Conservation (phyloP, 2,329 filamentous ascomycete genomes). For the Fusarium chaquense region DNA sequence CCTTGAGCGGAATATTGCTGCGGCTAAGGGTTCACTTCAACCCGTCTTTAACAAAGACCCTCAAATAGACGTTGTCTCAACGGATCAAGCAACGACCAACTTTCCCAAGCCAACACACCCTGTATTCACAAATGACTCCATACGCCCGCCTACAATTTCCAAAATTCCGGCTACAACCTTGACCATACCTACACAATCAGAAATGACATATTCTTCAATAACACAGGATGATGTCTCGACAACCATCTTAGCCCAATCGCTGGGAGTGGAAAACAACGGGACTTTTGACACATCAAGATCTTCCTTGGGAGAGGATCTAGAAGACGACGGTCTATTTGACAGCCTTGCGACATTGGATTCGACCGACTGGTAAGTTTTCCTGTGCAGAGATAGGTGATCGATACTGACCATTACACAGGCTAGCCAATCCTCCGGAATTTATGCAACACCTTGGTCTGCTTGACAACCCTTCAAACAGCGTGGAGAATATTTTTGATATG, state of each 20-base stretch:
- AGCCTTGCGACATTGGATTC: slow-evolving; percentile 14
- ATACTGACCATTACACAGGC: background rate
- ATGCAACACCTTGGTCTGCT: slow-evolving; percentile 24
- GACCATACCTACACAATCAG: background rate
- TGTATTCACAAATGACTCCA: fast-evolving
- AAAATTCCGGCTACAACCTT: too few species aligned
- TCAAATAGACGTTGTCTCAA: fast-evolving
- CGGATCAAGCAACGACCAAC: fast-evolving
- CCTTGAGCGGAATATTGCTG: background rate
- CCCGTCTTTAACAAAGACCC: fast-evolving
- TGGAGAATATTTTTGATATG: slow-evolving; percentile 16
- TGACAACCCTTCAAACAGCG: background rate
- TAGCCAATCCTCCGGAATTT: slow-evolving; percentile 19
- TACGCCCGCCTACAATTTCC: background rate
- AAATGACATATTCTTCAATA: background rate
- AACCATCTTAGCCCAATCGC: fast-evolving
- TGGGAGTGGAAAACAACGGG: fast-evolving
- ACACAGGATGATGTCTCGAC: background rate
- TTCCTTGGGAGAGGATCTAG: background rate
- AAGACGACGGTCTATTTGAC: slow-evolving; percentile 15
- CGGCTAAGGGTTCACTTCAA: background rate
- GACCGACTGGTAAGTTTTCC: background rate
- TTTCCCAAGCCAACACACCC: fast-evolving
- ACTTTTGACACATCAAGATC: background rate
- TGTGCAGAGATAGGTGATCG: fast-evolving